Base-by-base conservation (phyloP, 805 yeast species). In the Alloascoidea africana region DNA sequence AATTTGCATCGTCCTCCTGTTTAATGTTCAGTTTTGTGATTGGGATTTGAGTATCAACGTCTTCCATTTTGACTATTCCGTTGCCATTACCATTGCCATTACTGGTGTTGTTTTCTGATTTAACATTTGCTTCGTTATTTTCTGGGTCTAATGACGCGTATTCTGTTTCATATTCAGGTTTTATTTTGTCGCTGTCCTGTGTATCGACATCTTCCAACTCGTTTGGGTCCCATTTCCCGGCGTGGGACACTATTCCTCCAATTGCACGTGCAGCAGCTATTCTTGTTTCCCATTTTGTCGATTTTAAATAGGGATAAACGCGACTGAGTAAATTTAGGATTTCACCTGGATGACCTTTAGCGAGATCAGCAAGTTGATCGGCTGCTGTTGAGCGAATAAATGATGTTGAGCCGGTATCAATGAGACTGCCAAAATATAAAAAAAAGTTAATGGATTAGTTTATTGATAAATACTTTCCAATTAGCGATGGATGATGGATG, bases 371-470 rank as follows among this genome's bases (percentile, higher is more conserved):
- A 46, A 91, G 65, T 59, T 91, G 99, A 51, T 89, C 96, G 2
- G 97, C 97, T 1, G 98, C 99, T 5, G 96, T 84, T 51, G 84
- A 85, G 46, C 97, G 70, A 34, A 91, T 91, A 53, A 85, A 81
- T 32, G 83, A 83, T 3, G 96, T 85, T 8, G 96, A 84, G 6
- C 98, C 98, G 1, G 96, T 84, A 58, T 93, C 98, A 45, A 91
- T 62, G 46, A 63, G 51, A 19, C 45, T 42, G 35, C n/a, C n/a
- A n/a, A n/a, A n/a, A n/a, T n/a, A n/a, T n/a, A 13, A 34, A 14
- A 16, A 40, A 35, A 16, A 18, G 14, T 33, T 11, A 14, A 14
- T 33, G 14, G 14, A 36, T 8, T 14, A 14, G 11, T 23, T 23
- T 23, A n/a, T n/a, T 5, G 33, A n/a, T 18, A 23, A 18, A n/a